These are phyloP conservation scores for Secale cereale DNA, from an alignment of 176 grass and related monocot species.

Conservation along the genomic window DNA sequence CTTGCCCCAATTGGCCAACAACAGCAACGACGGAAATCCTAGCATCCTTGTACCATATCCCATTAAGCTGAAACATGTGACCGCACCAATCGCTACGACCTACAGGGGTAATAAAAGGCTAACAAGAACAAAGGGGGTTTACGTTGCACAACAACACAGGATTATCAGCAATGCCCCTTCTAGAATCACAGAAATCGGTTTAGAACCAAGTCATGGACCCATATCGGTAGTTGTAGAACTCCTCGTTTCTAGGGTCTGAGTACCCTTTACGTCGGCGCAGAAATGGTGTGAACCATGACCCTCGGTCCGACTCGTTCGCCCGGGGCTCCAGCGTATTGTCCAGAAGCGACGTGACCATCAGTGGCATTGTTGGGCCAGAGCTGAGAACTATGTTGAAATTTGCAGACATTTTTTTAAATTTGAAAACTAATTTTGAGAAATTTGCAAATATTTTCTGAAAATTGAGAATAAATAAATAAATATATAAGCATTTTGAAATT, in stretches of 20 bases:
- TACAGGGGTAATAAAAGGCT: conserved; percentile 9
- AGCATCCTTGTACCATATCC: conserved; percentile 45
- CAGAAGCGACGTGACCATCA: conserved; percentile 54
- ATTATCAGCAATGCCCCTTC: not conserved
- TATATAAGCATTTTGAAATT: too few species aligned
- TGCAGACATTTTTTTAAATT: too few species aligned
- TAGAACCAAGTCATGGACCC: conserved; percentile 44
- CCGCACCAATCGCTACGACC: not conserved
- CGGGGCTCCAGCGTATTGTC: conserved; percentile 66
- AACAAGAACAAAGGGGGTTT: conserved; percentile 40
- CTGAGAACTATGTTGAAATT: not conserved
- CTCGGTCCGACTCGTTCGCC: conserved; percentile 38
- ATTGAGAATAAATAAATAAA: too few species aligned
- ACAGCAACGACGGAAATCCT: not conserved
- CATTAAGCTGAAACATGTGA: not conserved
- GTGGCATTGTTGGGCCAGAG: conserved; percentile 54
- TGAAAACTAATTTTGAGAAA: too few species aligned
- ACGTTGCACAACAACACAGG: conserved; percentile 5
- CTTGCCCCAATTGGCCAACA: not conserved
- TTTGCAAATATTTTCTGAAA: too few species aligned
- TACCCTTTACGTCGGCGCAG: conserved; percentile 22
- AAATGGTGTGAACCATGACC: conserved; percentile 71
- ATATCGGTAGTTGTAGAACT: conserved; percentile 83
- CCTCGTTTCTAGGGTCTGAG: conserved; percentile 54
- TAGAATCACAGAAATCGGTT: conserved; percentile 37